A percentile compares a stretch with the other conserved stretches of the same genome.
These are phyloP conservation scores for Aschersonia sp. DNA, from an alignment of 2,329 filamentous ascomycete genomes.

Conservation along the genomic window DNA sequence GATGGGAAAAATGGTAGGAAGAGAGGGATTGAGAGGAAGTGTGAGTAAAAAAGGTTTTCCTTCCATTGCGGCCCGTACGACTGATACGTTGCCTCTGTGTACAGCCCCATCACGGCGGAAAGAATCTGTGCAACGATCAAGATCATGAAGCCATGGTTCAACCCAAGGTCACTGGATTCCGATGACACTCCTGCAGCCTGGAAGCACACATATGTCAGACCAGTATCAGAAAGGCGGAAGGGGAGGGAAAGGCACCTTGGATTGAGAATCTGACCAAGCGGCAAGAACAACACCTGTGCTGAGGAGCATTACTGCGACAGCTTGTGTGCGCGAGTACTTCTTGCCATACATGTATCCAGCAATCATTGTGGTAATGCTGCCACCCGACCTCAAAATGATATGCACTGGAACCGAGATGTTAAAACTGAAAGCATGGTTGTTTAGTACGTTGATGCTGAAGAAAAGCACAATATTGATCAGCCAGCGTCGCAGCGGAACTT, in stretches of 20 bases:
- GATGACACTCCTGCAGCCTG: neutral
- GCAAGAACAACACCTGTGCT: conserved; percentile 78
- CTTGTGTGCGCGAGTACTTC: conserved; percentile 64
- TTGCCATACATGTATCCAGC: conserved; percentile 84
- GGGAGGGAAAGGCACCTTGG: conserved; percentile 46
- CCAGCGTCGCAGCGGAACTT: conserved; percentile 76
- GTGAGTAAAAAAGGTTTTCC: conserved; percentile 92
- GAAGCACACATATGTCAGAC: neutral
- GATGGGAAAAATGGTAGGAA: conserved; percentile 59
- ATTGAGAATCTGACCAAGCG: conserved; percentile 76
- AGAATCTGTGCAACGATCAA: conserved; percentile 80
- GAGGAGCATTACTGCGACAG: conserved; percentile 67
- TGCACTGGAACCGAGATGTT: conserved; percentile 92
- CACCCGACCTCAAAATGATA: conserved; percentile 89
- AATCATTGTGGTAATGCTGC: conserved; percentile 87
- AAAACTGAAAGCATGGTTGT: conserved; percentile 96
- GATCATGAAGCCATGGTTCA: conserved; percentile 57
- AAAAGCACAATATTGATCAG: conserved; percentile 79
- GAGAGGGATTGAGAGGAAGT: conserved; percentile 59
- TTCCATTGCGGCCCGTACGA: conserved; percentile 82
- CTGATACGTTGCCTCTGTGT: conserved; percentile 81
- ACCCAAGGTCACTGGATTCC: conserved; percentile 12
- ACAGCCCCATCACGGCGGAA: conserved; percentile 87
- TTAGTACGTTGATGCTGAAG: conserved; percentile 85
- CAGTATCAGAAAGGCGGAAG: neutral